Evolutionary conservation across 2,329 filamentous ascomycete genomes (phyloP), one percentile per base, ranked within the genome.

Genomic region (Geosmithia flava): DNA sequence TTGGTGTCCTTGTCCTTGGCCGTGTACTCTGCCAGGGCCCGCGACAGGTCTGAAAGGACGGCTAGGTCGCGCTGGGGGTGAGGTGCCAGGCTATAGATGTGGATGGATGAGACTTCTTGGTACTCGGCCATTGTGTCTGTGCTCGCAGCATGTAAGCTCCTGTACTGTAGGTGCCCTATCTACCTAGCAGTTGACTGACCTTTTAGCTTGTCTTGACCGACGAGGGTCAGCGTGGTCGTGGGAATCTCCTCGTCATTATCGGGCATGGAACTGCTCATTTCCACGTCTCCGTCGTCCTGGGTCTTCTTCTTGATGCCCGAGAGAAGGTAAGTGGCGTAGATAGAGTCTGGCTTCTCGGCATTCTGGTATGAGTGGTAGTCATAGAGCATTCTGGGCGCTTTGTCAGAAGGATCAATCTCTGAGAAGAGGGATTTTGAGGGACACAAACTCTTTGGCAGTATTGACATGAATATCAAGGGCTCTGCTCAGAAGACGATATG

Each of bases 311-410:
- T 84, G 20, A 70, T 76, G 40, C 91, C 93, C 46, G 82, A 85
- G 44, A 98, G 62, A 45, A 96, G 70, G 65, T 96, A 98, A n/a
- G 89, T 96, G 43, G 91, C 93, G 67, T 94, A 80, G n/a, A 96
- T 72, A 23, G 80, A 83, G 20, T 80, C 76, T 0, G 85, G 74
- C 51, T 81, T 84, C 63, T 84, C 87, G 48, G 70, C 73, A 63
- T 89, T 95, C 61, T 95, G 84, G 49, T 72, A 76, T 50, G 73
- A 71, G 62, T 95, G 79, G 55, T 93, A 95, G 16, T 93, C 86
- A 65, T 80, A 94, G 16, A 90, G 79, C 78, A 93, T 94, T 63
- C 84, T 95, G 48, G n/a, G 10, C 6, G 13, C 4, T 85, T 49
- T 74, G 78, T 52, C 96, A 47, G 29, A 39, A 20, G 15, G n/a